Evolutionary conservation across 805 yeast species (phyloP).

Genomic region (Candida loeiensis): DNA sequence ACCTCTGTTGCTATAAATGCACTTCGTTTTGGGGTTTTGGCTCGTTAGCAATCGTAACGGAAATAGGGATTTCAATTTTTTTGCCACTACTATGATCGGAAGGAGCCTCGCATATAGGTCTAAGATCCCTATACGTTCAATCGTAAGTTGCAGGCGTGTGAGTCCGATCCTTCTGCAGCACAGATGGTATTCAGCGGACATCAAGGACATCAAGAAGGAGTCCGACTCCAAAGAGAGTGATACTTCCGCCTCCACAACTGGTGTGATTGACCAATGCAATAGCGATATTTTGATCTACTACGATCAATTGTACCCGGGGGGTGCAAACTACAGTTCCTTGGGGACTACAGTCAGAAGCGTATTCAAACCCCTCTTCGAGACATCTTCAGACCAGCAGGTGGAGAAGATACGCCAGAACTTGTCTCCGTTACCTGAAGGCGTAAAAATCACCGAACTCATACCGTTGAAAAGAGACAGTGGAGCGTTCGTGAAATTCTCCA

Average conservation of each 20-base stretch:
- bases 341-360: conserved; percentile 21
- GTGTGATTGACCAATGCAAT: conserved; percentile 35
- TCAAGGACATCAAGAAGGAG: conserved; percentile 31
- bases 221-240: conserved; percentile 27
- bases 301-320: conserved; percentile 34
- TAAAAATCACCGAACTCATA: conserved; percentile 53
- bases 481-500: conserved; percentile 75
- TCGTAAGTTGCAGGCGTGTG: too few relatives aligned
- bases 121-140: background rate
- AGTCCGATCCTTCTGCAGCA: background rate
- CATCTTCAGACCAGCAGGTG: conserved; percentile 16
- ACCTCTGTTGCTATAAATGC: too few relatives aligned
- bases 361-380: conserved; percentile 14
- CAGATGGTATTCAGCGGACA: conserved; percentile 18
- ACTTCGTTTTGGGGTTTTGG: too few relatives aligned
- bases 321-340: conserved; percentile 22
- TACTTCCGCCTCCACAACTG: conserved; percentile 35
- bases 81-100: background rate
- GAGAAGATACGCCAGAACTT: conserved; percentile 17
- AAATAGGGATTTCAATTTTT: background rate
- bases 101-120: background rate
- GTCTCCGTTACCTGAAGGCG: conserved; percentile 29
- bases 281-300: conserved; percentile 35
- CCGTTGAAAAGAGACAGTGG: conserved; percentile 88
- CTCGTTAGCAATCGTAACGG: background rate